Evolutionary conservation across 306 rosid species (phyloP).

Genomic region (Corylus heterophylla): DNA sequence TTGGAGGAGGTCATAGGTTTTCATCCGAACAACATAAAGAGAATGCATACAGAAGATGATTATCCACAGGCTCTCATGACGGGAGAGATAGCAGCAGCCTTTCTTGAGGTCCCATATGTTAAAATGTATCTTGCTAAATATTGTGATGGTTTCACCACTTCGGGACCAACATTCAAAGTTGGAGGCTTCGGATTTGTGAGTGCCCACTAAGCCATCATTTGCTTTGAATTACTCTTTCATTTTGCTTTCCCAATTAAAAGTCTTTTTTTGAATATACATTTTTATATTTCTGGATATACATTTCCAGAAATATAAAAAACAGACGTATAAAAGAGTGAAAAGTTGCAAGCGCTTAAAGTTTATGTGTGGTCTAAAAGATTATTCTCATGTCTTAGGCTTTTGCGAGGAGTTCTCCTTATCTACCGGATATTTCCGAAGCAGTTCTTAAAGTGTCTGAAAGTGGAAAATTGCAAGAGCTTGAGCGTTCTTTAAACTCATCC

Average conservation of each 20-base stretch:
- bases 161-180: conserved; percentile 13
- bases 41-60: conserved; percentile 1
- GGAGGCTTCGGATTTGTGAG: conserved; percentile 30
- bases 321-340: no score
- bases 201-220: background rate
- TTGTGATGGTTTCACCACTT: conserved; percentile 14
- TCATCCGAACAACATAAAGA: conserved; percentile 18
- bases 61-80: conserved; percentile 8
- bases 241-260: no score
- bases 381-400: background rate
- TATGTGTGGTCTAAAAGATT: background rate
- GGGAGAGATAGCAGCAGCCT: conserved; percentile 10
- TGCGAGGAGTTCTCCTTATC: conserved; percentile 9
- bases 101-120: conserved; percentile 19
- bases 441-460: background rate
- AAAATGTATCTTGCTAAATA: conserved; percentile 20
- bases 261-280: background rate
- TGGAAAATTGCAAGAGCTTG: background rate
- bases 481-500: background rate
- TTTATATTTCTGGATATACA: no score
- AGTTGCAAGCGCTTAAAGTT: no score
- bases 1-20: conserved; percentile 13
- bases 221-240: background rate
- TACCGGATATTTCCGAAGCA: conserved; percentile 6
- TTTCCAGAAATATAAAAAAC: no score